phyloP scores from a whole-genome alignment of 805 yeast genomes.

The Schwanniomyces vanrijiae region DNA sequence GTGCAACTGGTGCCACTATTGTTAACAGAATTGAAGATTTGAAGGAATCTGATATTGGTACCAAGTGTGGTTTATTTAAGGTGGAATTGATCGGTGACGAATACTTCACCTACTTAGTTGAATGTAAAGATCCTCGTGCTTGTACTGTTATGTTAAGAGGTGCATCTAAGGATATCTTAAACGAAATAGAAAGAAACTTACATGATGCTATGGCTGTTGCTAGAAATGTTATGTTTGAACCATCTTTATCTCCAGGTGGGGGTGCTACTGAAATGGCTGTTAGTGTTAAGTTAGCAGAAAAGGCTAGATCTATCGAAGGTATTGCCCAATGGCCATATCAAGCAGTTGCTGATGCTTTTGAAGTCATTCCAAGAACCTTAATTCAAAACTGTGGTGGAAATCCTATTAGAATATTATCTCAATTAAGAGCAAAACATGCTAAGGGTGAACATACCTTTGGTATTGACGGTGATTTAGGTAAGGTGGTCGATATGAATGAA shows the following conservation, averaged over 20 bases:
- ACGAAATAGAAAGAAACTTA: conserved; percentile 93
- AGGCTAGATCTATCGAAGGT: conserved; percentile 90
- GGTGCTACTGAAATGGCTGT: conserved; percentile 99
- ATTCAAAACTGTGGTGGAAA: conserved; percentile 98
- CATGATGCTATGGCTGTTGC: conserved; percentile 99
- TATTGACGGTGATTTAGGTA: conserved; percentile 92
- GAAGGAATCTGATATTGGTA: conserved; percentile 87
- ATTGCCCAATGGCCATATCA: conserved; percentile 98
- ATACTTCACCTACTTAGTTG: conserved; percentile 81
- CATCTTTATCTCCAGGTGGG: conserved; percentile 96
- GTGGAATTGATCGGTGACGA: conserved; percentile 97
- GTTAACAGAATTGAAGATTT: conserved; percentile 95
- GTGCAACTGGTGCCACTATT: conserved; percentile 97
- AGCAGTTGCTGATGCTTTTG: conserved; percentile 98
- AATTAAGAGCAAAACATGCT: conserved; percentile 94
- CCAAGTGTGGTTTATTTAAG: conserved; percentile 84
- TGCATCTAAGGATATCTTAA: conserved; percentile 93
- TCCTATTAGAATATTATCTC: conserved; percentile 85
- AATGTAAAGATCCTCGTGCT: conserved; percentile 85
- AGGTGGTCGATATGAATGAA: conserved; percentile 90
- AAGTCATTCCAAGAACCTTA: conserved; percentile 95
- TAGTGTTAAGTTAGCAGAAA: conserved; percentile 80
- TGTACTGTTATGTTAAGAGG: conserved; percentile 94
- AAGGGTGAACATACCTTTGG: conserved; percentile 85
- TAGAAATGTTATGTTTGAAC: conserved; percentile 91